Evolutionary conservation across 176 grass and related monocot species (phyloP).

Genomic region (Aegilops umbellulata): DNA sequence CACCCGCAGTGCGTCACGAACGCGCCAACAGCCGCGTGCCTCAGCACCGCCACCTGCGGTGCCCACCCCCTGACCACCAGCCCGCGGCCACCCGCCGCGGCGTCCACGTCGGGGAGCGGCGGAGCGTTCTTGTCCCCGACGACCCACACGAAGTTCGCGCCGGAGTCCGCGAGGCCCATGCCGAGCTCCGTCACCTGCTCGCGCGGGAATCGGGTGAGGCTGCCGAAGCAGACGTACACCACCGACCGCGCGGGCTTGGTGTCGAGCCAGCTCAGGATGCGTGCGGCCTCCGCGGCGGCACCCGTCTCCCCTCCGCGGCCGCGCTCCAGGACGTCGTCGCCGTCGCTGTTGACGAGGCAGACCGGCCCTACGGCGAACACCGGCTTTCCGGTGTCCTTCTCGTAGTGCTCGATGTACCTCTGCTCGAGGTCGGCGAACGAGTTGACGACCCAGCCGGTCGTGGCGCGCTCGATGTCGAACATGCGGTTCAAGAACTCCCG

Average conservation of each 20-base stretch:
- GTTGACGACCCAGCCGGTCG: conserved; percentile 66
- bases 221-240: conserved; percentile 76
- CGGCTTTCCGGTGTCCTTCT: conserved; percentile 55
- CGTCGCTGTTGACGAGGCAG: conserved; percentile 44
- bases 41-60: conserved; percentile 59
- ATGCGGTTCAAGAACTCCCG: conserved; percentile 50
- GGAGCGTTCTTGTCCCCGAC: conserved; percentile 30
- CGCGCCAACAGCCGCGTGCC: conserved; percentile 41
- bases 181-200: conserved; percentile 62
- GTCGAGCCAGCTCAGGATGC: conserved; percentile 52
- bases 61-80: conserved; percentile 58
- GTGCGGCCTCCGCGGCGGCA: conserved; percentile 17
- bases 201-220: conserved; percentile 37
- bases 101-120: conserved; percentile 19
- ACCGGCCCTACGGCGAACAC: conserved; percentile 59
- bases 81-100: not conserved
- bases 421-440: conserved; percentile 55
- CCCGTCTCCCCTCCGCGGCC: conserved; percentile 20
- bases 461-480: conserved; percentile 46
- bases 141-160: conserved; percentile 57
- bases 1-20: conserved; percentile 78
- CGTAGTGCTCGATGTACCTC: conserved; percentile 54
- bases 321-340: conserved; percentile 41
- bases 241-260: conserved; percentile 45
- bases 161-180: conserved; percentile 41